Conservation (phyloP, 148 eudicot species). For the Amaranthus palmeri region DNA sequence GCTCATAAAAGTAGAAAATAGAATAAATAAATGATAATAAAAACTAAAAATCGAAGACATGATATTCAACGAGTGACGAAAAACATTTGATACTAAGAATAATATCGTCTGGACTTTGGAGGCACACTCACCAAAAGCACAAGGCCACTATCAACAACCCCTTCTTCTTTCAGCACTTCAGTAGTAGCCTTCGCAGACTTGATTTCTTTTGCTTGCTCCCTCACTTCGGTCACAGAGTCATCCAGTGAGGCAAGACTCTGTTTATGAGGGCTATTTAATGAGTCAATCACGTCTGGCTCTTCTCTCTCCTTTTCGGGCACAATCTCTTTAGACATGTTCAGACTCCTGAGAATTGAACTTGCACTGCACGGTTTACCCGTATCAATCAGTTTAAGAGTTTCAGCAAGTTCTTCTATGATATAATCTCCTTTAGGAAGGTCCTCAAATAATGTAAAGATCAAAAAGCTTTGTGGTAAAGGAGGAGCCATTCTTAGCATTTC, state of each 20-base stretch:
- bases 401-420: slow-evolving; percentile 75
- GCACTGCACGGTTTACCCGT: slow-evolving; percentile 61
- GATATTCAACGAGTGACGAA: too few relatives aligned
- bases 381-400: slow-evolving; percentile 40
- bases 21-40: too few relatives aligned
- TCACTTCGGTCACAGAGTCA: slow-evolving; percentile 48
- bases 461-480: slow-evolving; percentile 71
- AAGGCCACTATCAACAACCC: slow-evolving; percentile 55
- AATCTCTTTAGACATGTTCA: slow-evolving; percentile 39
- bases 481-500: slow-evolving; percentile 91
- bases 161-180: slow-evolving; percentile 67
- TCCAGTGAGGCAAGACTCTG: slow-evolving; percentile 46
- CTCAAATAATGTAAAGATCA: slow-evolving; percentile 66
- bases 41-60: too few relatives aligned
- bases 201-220: slow-evolving; percentile 68
- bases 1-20: too few relatives aligned
- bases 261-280: slow-evolving; percentile 18
- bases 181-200: slow-evolving; percentile 70
- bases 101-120: too few relatives aligned
- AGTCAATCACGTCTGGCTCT: slow-evolving; percentile 18
- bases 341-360: slow-evolving; percentile 56
- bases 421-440: slow-evolving; percentile 89
- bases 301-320: slow-evolving; percentile 13
- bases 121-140: slow-evolving; percentile 54
- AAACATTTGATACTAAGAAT: too few relatives aligned